phyloP scores from a whole-genome alignment of 2,329 filamentous ascomycete species.

The Raffaelea albimanens region DNA sequence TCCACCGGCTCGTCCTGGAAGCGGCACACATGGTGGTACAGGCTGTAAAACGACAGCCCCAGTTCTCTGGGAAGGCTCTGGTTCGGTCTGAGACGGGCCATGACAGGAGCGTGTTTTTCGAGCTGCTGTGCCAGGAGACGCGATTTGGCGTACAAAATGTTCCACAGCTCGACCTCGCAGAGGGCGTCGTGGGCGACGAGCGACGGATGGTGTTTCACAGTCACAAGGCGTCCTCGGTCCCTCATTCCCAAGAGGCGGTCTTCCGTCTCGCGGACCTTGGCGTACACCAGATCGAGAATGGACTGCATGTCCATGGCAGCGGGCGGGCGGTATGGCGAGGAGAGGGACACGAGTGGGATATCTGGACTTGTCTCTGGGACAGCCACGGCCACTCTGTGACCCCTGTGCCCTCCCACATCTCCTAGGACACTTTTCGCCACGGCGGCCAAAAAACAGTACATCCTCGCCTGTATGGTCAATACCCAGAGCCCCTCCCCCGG shows the following conservation, averaged over 20 bases:
- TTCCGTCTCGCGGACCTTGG: constrained; percentile 8
- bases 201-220: too few relatives aligned
- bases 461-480: constrained; percentile 10
- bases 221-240: constrained; percentile 11
- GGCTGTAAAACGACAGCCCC: constrained; percentile 9
- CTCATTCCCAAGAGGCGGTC: constrained; percentile 13
- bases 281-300: constrained; percentile 5
- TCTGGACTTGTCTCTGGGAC: constrained; percentile 2
- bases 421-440: too few relatives aligned
- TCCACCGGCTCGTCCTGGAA: constrained; percentile 6
- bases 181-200: constrained; percentile 7
- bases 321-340: constrained; percentile 9
- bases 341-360: constrained; percentile 2
- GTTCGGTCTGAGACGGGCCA: neutral
- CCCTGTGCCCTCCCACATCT: too few relatives aligned
- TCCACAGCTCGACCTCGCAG: constrained; percentile 10
- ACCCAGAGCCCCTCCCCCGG: constrained; percentile 13
- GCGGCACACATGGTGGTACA: constrained; percentile 11
- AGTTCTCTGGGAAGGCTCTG: constrained; percentile 7
- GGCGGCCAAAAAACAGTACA: constrained; percentile 9
- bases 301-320: constrained; percentile 4
- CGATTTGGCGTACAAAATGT: constrained; percentile 9
- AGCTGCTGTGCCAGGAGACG: constrained; percentile 5
- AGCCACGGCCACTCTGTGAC: neutral
- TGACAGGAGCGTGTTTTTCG: constrained; percentile 3